Evolutionary conservation across 352 stramenopile species (phyloP), one percentile per base, ranked within the genome.

Genomic region (Phytophthora multivora): DNA sequence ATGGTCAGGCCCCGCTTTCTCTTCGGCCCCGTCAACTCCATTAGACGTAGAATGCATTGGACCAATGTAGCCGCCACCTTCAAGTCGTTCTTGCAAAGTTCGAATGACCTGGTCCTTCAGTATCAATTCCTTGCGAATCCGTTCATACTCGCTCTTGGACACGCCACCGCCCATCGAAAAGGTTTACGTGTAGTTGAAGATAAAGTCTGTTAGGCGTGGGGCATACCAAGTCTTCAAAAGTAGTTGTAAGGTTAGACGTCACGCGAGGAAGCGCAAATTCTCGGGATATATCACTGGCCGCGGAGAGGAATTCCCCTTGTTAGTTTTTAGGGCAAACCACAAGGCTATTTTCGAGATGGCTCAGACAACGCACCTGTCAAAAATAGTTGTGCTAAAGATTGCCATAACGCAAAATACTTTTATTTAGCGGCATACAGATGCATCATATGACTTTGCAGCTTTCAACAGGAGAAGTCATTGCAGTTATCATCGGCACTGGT

Each of bases 81-180:
- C 73, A 23, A 89, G 71, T 48, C 80, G 73, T 36, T 89, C 70
- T 51, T 92, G 79, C 12, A 92, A 59, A 15, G 69, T 61, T 4
- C 71, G 73, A 51, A 92, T 92, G 39, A 92, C 79, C 45, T 90
- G 79, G 38, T 92, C 78, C 39, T 90, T 90, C 13, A 80, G 63
- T 28, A 89, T 57, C 30, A 90, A 47, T 53, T 92, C 83, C 43
- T 83, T 86, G 56, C 79, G 78, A 67, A 90, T 80, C 51, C 77
- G 80, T 30, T 90, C 83, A 49, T 89, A 90, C 69, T 91, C 79
- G 54, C 41, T 64, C 60, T 85, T 91, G 62, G 80, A 91, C 64
- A 91, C 80, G 33, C 83, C 83, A 21, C 80, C 80, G 19, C 83
- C 83, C 83, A 91, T 91, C 16, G 57, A 13, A 58, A 54, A 57